Conservation (phyloP, 495 filamentous ascomycete genomes). For the Lentithecium fluviatile region DNA sequence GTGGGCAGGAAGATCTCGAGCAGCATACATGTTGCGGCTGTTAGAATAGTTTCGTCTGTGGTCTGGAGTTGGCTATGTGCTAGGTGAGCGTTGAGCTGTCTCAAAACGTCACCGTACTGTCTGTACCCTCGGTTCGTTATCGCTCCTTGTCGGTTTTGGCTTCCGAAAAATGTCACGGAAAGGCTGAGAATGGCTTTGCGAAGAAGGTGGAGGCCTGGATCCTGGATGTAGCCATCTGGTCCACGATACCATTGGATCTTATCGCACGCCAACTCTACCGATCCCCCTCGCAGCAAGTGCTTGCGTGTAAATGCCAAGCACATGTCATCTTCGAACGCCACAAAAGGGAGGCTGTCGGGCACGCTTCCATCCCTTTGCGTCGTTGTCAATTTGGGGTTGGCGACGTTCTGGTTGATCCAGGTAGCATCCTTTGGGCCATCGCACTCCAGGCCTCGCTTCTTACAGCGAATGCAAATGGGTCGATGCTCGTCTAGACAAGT, state of each 20-base stretch:
- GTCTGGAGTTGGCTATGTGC: constrained; percentile 6
- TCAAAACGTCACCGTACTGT: constrained; percentile 11
- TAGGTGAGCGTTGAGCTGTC: constrained; percentile 11
- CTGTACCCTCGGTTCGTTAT: constrained; percentile 7
- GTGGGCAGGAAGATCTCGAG: constrained; percentile 22
- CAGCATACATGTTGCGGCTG: constrained; percentile 15
- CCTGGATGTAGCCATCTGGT: not conserved
- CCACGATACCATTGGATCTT: not conserved
- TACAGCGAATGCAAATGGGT: constrained; percentile 16
- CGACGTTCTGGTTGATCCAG: constrained; percentile 14
- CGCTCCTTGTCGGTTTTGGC: constrained; percentile 9
- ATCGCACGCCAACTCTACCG: constrained; percentile 16
- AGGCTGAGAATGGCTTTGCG: constrained; percentile 10
- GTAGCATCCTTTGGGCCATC: constrained; percentile 18
- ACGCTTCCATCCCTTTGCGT: not conserved
- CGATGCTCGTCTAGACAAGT: constrained; percentile 15
- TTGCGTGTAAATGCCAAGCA: constrained; percentile 19
- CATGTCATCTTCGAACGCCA: constrained; percentile 12
- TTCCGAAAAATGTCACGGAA: constrained; percentile 17
- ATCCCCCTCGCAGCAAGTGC: constrained; percentile 5
- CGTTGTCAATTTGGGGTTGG: not conserved
- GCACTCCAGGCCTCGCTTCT: constrained; percentile 11
- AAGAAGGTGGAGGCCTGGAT: constrained; percentile 2
- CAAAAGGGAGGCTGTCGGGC: constrained; percentile 5
- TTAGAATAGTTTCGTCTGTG: constrained; percentile 19